Conservation (phyloP, 345 rosid species). For the Eucalyptus cloeziana region DNA sequence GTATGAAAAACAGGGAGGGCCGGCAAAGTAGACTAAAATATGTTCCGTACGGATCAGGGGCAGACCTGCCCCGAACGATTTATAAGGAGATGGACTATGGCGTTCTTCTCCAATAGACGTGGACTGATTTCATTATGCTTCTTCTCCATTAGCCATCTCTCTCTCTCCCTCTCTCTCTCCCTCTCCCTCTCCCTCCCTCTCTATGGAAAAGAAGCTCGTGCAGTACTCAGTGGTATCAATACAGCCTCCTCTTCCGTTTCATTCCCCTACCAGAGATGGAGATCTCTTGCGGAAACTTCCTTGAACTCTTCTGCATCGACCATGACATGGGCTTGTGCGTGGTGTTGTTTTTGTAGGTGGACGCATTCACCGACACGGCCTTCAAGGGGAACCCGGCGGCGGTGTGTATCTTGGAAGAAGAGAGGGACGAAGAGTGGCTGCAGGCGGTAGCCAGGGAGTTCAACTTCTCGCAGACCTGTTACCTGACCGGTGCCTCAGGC, state of each 20-base stretch:
- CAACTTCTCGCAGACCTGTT: slow-evolving; percentile 35
- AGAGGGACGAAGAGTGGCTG: slow-evolving; percentile 54
- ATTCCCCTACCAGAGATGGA: neutral
- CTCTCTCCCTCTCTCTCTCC: neutral
- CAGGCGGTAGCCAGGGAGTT: slow-evolving; percentile 51
- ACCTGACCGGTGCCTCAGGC: slow-evolving; percentile 15
- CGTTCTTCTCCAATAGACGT: neutral
- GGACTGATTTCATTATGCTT: neutral
- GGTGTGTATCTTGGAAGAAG: slow-evolving; percentile 61
- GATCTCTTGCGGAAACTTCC: neutral
- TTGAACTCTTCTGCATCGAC: neutral
- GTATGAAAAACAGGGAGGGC: neutral
- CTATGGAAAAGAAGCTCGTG: slow-evolving; percentile 21
- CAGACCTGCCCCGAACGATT: neutral
- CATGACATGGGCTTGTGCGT: neutral
- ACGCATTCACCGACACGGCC: slow-evolving; percentile 59
- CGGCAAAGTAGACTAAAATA: neutral
- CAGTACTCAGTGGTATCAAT: slow-evolving; percentile 24
- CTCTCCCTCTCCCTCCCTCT: neutral
- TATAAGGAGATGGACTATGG: neutral
- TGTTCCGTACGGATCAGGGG: neutral
- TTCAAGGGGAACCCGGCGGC: slow-evolving; percentile 85
- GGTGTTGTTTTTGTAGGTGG: slow-evolving; percentile 21
- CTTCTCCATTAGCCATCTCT: neutral
- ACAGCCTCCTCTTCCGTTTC: neutral